Evolutionary conservation across 768 basidiomycete genomes (phyloP).

Genomic region (Russula lepida): DNA sequence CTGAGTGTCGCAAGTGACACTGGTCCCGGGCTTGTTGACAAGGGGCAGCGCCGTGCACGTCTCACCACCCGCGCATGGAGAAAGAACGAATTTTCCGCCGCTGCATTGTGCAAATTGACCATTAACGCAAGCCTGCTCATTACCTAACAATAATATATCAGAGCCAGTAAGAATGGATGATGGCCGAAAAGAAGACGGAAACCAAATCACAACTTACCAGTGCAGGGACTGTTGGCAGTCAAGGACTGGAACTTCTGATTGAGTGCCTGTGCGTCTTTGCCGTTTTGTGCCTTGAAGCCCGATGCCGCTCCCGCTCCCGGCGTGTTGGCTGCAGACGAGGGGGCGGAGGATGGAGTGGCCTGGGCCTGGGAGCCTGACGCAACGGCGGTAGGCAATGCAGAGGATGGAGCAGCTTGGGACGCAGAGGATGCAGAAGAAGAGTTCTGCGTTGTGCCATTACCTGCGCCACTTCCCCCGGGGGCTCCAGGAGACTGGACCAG

Average conservation of each 20-base stretch:
- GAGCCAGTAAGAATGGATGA: not conserved
- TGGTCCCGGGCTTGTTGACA: constrained; percentile 34
- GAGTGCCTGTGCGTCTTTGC: constrained; percentile 31
- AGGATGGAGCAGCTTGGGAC: not conserved
- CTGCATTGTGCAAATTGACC: constrained; percentile 36
- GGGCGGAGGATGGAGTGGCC: too few relatives aligned
- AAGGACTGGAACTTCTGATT: constrained; percentile 31
- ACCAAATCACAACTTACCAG: constrained; percentile 21
- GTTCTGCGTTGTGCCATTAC: not conserved
- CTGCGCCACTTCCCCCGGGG: not conserved
- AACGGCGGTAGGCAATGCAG: not conserved
- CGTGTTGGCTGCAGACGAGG: not conserved
- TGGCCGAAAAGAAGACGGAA: not conserved
- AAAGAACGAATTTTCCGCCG: constrained; percentile 28
- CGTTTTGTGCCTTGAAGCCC: constrained; percentile 27
- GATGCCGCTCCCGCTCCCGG: not conserved
- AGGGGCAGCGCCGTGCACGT: constrained; percentile 37
- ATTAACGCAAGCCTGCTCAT: constrained; percentile 31
- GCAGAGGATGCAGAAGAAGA: constrained; percentile 7
- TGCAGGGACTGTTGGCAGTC: constrained; percentile 26
- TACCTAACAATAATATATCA: constrained; percentile 20
- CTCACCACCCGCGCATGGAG: constrained; percentile 26
- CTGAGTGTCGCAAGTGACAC: constrained; percentile 30
- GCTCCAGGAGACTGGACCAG: constrained; percentile 32
- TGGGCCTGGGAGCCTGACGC: not conserved